Evolutionary conservation across 495 filamentous ascomycete genomes (phyloP).

Genomic region (Pseudomonodictys pantanalensis): DNA sequence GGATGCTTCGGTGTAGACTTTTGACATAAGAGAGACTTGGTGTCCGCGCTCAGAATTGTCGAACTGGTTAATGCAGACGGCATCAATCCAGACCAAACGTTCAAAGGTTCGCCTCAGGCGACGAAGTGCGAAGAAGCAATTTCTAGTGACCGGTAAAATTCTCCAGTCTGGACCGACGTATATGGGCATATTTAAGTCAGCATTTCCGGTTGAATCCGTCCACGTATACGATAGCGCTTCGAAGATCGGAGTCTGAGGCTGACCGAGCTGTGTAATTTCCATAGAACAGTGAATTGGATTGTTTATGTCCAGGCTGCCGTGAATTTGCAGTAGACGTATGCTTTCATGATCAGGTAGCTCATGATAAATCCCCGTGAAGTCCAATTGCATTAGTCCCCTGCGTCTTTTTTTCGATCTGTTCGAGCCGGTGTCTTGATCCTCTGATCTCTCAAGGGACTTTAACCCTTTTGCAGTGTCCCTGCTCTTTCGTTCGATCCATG

Average conservation of each 20-base stretch:
- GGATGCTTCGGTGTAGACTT: background rate
- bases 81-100: background rate
- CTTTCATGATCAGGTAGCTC: background rate
- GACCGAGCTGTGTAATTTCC: background rate
- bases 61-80: background rate
- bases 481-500: too few relatives aligned
- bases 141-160: background rate
- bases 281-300: background rate
- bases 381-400: background rate
- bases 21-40: background rate
- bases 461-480: too few relatives aligned
- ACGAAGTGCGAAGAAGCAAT: background rate
- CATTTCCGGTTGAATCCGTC: background rate
- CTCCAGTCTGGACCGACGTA: background rate
- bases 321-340: background rate
- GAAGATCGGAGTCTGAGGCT: background rate
- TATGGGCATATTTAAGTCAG: background rate
- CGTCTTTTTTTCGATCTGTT: background rate
- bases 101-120: background rate
- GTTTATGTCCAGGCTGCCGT: background rate
- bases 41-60: background rate
- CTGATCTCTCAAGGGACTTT: too few relatives aligned
- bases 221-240: slow-evolving; percentile 5
- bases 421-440: background rate
- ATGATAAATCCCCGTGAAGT: background rate